Base-by-base conservation (phyloP, 441 rosid species). In the Bruguiera hainesii region DNA sequence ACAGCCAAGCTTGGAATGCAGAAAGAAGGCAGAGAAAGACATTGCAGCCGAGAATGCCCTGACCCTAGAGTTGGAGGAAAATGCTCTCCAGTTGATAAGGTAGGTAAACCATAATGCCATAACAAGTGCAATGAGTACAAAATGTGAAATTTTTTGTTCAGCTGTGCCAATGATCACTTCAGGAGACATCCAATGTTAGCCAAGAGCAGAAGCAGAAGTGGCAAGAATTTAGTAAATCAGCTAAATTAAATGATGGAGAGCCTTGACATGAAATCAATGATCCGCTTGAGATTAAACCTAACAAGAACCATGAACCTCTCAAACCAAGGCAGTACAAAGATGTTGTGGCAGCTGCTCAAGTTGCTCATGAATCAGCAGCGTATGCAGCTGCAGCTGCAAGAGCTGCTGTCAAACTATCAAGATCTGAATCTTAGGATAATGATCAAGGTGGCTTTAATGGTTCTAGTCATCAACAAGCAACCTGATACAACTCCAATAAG, bases 341-440 rank as follows among this genome's bases (percentile, higher is more conserved):
- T 9, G 75, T 57, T 11, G 74, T 60, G 3, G 76, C 49, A 23
- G 83, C 84, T 30, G 82, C 81, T 20, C 77, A 63, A 60, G 80
- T 72, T 56, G 78, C 82, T 48, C 70, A 74, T 48, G 70, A 72
- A 65, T 68, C 81, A 16, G 84, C 76, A 15, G 77, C 67, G 51
- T 70, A 73, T 67, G 82, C 84, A 7, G 81, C 84, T 16, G 79
- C 35, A 28, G 82, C 80, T 33, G 83, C 80, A 30, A 70, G 71
- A 69, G 80, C 81, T 8, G 78, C 79, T 21, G 53, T 64, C n/a
- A 71, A 75, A 33, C 81, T 83, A 65, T 71, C 81, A 10, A 68
- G 67, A 65, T 59, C 59, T 7, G 69, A 68, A 39, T 68, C 73
- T n/a, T 7, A 23, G 0, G 28, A 23, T 1, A 3, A 23, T 53